Base-by-base conservation (phyloP, 163 green algal genomes). In the Chlamydomonas reinhardtii region DNA sequence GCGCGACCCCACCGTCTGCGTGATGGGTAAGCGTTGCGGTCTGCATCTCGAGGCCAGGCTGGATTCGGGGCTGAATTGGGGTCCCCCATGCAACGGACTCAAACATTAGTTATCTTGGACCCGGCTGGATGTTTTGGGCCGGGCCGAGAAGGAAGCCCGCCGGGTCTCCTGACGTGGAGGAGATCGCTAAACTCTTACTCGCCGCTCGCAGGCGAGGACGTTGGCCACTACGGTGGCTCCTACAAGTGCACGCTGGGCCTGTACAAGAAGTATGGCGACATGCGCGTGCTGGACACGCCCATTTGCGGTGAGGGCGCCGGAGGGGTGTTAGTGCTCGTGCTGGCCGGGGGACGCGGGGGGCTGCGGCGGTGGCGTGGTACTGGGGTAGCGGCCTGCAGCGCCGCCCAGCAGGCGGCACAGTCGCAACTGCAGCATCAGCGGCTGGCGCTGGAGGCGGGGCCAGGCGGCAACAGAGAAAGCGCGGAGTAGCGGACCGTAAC, bases 231-330 rank as follows among this genome's bases (percentile, higher is more conserved):
- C 73, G 97, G 97, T 39, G 97, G 97, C 52, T 97, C 92, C 37
- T 99, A 99, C 94, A 99, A 99, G 93, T 95, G 97, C 68, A 96
- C 96, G 4, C 97, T 97, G 72, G 96, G 94, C 62, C 91, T 99
- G 82, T 97, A 99, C 94, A 99, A 99, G 90, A 99, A 99, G 94
- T 99, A 97, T 87, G 97, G 97, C 43, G 96, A 99, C 77, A 95
- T 98, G 92, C 93, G 97, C 17, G 89, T 99, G 71, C 92, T 99
- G 70, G 97, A 99, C 91, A 99, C 97, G 0, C 97, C 97, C 89
- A 99, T 99, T 91, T 98, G 96, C 93, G 97, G 93, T 96, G 75
- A 88, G 92, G n/a, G n/a, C n/a, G n/a, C n/a, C n/a, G n/a, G n/a
- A n/a, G n/a, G 39, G 5, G 39, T 48, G 74, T 37, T 73, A 22